Evolutionary conservation across 208 protist species (phyloP).

Genomic region (Leishmania tarentolae): DNA sequence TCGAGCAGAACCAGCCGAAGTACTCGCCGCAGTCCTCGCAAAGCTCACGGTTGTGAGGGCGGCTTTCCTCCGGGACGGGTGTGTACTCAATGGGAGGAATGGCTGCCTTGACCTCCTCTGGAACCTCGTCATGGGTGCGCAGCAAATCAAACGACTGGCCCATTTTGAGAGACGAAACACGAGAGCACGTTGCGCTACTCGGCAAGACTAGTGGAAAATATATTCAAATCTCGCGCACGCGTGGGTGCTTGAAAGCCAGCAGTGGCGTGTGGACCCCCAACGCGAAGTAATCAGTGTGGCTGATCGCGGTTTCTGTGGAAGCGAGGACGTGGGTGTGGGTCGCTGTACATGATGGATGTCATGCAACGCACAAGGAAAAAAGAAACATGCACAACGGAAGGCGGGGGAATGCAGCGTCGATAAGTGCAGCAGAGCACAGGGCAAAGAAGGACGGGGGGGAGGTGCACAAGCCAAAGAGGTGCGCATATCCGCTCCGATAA

Average conservation of each 20-base stretch:
- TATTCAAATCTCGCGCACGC: neutral
- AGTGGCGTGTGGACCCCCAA: neutral
- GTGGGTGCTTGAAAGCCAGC: neutral
- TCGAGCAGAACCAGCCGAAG: slow-evolving; percentile 64
- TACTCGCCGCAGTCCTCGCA: slow-evolving; percentile 69
- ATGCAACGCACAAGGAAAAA: neutral
- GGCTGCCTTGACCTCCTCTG: slow-evolving; percentile 63
- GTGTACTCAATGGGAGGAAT: slow-evolving; percentile 77
- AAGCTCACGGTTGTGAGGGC: slow-evolving; percentile 34
- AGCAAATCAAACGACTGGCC: slow-evolving; percentile 60
- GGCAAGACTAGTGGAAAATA: slow-evolving; percentile 1
- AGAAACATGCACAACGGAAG: neutral
- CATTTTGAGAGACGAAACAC: slow-evolving; percentile 30
- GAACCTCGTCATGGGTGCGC: slow-evolving; percentile 64
- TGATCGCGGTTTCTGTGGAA: neutral
- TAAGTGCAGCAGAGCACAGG: neutral
- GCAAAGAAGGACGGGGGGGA: neutral
- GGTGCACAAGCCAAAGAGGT: too few species aligned
- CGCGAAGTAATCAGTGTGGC: neutral
- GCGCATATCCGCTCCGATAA: too few species aligned
- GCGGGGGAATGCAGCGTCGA: neutral
- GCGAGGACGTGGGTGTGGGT: neutral
- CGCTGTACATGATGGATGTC: neutral
- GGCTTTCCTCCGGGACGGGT: slow-evolving; percentile 33
- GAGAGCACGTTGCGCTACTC: neutral